phyloP scores from a whole-genome alignment of 148 eudicot genomes.

The Fallopia convolvulus region DNA sequence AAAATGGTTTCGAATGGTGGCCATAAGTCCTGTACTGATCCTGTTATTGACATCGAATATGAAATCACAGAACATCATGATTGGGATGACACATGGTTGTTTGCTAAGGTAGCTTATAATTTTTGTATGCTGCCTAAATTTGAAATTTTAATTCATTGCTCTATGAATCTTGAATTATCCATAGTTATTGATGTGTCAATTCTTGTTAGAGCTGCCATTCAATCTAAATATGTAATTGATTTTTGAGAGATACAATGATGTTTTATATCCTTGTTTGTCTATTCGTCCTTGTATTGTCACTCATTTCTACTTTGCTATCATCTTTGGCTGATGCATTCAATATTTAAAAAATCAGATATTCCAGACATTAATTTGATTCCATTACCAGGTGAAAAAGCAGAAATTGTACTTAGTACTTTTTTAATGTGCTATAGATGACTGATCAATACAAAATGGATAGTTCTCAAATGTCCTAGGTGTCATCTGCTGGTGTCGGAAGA shows the following conservation, averaged over 20 bases:
- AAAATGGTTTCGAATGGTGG: constrained; percentile 17
- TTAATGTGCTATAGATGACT: not conserved
- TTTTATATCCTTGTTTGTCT: not conserved
- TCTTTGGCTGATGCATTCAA: not conserved
- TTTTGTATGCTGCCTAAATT: not conserved
- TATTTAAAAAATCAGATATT: not conserved
- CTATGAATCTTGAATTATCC: not conserved
- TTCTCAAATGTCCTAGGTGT: not conserved
- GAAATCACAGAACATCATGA: constrained; percentile 30
- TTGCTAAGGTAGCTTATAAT: constrained; percentile 42
- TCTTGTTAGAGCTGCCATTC: not conserved
- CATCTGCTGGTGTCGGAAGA: not conserved
- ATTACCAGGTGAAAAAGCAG: not conserved
- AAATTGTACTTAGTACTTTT: not conserved
- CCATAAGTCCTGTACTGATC: constrained; percentile 21
- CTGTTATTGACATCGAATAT: constrained; percentile 34
- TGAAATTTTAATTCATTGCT: not conserved
- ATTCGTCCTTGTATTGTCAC: not conserved
- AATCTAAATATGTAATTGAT: not conserved
- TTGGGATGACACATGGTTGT: constrained; percentile 29
- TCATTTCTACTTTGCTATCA: not conserved
- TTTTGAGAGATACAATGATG: not conserved
- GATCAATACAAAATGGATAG: not conserved
- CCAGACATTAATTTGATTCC: not conserved
- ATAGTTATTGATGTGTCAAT: not conserved